These are phyloP conservation scores for Phlyctochytrium planicorne DNA, from an alignment of 192 early-diverging fungal genomes.

Conservation along the genomic window DNA sequence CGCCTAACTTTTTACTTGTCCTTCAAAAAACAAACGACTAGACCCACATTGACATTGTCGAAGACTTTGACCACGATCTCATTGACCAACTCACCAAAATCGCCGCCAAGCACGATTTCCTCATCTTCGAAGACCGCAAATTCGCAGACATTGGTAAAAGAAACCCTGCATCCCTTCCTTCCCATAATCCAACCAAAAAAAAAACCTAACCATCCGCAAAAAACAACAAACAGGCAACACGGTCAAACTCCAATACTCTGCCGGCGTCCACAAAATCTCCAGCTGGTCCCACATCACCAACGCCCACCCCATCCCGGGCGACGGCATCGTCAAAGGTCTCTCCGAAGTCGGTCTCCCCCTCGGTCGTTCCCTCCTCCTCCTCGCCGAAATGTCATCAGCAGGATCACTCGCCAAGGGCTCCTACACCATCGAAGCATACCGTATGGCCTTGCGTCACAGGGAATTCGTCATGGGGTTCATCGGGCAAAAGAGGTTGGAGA, in stretches of 20 bases:
- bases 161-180: background rate
- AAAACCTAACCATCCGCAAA: too few relatives aligned
- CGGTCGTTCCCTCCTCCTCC: conserved; percentile 75
- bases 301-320: conserved; percentile 90
- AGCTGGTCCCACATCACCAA: conserved; percentile 96
- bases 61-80: conserved; percentile 89
- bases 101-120: conserved; percentile 83
- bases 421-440: conserved; percentile 84
- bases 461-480: conserved; percentile 98
- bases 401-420: conserved; percentile 80
- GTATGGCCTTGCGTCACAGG: conserved; percentile 78
- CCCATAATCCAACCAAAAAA: too few relatives aligned
- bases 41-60: conserved; percentile 94
- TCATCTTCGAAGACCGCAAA: conserved; percentile 99
- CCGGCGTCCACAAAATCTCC: conserved; percentile 89
- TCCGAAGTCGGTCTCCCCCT: conserved; percentile 82
- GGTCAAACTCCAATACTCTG: conserved; percentile 91
- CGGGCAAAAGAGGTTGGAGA: conserved; percentile 65
- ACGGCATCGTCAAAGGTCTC: conserved; percentile 92
- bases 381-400: conserved; percentile 96
- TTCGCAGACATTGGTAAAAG: conserved; percentile 92
- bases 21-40: too few relatives aligned
- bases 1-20: too few relatives aligned
- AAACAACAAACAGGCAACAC: conserved; percentile 73
- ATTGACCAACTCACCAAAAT: conserved; percentile 70